phyloP scores from a whole-genome alignment of 179 eudicot species.

The Spergularia azorica region DNA sequence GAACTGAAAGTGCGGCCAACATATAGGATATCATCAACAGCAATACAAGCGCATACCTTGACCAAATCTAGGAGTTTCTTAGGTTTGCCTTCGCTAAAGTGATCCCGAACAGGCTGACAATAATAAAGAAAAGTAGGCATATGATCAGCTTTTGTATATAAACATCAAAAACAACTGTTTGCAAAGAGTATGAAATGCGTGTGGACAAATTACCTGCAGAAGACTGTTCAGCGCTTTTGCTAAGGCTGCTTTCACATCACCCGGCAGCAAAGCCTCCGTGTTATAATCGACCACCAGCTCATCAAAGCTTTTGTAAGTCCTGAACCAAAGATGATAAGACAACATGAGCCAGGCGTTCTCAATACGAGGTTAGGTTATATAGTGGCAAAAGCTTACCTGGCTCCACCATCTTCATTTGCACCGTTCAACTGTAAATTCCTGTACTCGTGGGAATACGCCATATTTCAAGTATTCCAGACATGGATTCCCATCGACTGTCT shows the following conservation, averaged over 20 bases:
- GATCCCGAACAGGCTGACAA: conserved; percentile 84
- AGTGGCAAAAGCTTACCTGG: conserved; percentile 55
- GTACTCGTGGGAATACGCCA: conserved; percentile 76
- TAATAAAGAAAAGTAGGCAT: not conserved
- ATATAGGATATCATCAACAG: too few relatives aligned
- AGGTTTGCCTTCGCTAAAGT: conserved; percentile 59
- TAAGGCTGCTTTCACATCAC: conserved; percentile 75
- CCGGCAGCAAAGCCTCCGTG: conserved; percentile 68
- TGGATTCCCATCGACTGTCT: conserved; percentile 68
- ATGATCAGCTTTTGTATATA: not conserved
- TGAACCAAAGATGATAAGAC: conserved; percentile 19
- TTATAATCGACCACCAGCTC: conserved; percentile 70
- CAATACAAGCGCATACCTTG: conserved; percentile 51
- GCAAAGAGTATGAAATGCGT: too few relatives aligned
- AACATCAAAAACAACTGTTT: not conserved
- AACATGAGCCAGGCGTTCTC: not conserved
- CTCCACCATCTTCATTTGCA: conserved; percentile 69
- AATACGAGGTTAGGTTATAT: not conserved
- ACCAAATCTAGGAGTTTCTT: conserved; percentile 67
- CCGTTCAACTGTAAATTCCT: conserved; percentile 72
- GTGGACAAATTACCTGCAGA: conserved; percentile 52
- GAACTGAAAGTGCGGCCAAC: not conserved
- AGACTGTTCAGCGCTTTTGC: conserved; percentile 72
- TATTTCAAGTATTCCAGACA: conserved; percentile 81
- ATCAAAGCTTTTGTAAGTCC: conserved; percentile 62